Conservation (phyloP, 345 rosid species). For the Eucalyptus decipiens region DNA sequence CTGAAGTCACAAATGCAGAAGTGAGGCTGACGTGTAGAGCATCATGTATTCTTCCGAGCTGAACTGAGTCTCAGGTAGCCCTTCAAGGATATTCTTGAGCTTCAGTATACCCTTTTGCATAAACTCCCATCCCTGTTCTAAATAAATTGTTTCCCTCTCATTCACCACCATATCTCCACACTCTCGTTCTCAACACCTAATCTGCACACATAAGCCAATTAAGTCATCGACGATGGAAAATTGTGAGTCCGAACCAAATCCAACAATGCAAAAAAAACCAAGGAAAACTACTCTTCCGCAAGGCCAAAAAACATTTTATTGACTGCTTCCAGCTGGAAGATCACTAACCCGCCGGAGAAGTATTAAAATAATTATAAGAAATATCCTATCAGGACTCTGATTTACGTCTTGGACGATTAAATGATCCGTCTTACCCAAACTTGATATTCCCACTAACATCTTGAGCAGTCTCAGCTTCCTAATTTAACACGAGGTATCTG, state of each 20-base stretch:
- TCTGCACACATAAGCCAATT: background rate
- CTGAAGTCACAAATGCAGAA: background rate
- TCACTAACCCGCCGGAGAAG: background rate
- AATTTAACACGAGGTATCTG: background rate
- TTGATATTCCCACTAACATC: background rate
- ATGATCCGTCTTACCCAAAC: background rate
- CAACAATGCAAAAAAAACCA: background rate
- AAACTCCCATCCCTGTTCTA: slow-evolving; percentile 61
- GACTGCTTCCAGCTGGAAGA: background rate
- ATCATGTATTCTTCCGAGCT: slow-evolving; percentile 53
- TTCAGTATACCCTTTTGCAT: slow-evolving; percentile 54
- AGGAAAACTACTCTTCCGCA: background rate
- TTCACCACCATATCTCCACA: background rate
- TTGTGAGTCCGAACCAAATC: background rate
- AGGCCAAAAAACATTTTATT: background rate
- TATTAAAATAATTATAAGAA: background rate
- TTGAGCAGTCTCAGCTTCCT: background rate
- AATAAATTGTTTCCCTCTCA: slow-evolving; percentile 28
- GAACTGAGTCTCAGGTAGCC: slow-evolving; percentile 30
- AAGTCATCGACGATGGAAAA: background rate
- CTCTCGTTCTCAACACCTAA: background rate
- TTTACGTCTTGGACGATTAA: background rate
- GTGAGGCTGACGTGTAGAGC: slow-evolving; percentile 48
- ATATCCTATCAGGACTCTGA: background rate
- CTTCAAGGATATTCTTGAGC: slow-evolving; percentile 58